phyloP scores from a whole-genome alignment of 208 protist species.

The Leishmania major region DNA sequence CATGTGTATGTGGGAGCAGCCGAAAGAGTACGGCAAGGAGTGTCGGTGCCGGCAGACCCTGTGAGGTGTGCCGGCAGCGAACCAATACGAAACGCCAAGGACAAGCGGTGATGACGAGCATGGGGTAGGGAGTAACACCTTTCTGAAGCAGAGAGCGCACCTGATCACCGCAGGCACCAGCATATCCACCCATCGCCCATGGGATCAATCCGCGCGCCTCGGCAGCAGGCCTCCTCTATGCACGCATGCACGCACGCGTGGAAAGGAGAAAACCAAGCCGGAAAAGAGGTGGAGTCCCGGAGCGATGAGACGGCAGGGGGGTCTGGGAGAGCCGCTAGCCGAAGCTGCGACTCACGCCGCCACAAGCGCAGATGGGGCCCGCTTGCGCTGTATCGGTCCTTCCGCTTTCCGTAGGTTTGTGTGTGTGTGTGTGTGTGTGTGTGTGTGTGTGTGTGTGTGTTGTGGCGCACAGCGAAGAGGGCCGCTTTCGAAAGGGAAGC shows the following conservation, averaged over 20 bases:
- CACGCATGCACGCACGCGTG: not conserved
- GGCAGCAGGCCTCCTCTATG: not conserved
- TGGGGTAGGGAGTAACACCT: not conserved
- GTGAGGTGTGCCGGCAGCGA: not conserved
- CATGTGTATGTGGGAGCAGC: not conserved
- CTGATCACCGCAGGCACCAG: not conserved
- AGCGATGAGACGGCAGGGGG: not conserved
- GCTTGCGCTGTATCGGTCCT: not conserved
- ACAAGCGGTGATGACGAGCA: not conserved
- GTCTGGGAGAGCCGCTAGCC: not conserved
- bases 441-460: not conserved
- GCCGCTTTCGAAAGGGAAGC: not conserved
- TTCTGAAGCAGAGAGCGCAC: not conserved
- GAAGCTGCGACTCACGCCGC: not conserved
- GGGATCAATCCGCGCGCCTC: no score
- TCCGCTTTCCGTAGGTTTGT: not conserved
- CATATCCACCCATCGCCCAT: not conserved
- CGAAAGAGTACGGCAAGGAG: not conserved
- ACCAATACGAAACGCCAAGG: not conserved
- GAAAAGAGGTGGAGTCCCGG: not conserved
- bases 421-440: not conserved
- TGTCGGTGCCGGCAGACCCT: not conserved
- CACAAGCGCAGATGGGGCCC: not conserved
- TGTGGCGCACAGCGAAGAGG: not conserved
- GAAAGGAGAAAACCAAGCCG: not conserved